Base-by-base conservation (phyloP, 169 alveolate genomes). In the Plasmodium falciparum region DNA sequence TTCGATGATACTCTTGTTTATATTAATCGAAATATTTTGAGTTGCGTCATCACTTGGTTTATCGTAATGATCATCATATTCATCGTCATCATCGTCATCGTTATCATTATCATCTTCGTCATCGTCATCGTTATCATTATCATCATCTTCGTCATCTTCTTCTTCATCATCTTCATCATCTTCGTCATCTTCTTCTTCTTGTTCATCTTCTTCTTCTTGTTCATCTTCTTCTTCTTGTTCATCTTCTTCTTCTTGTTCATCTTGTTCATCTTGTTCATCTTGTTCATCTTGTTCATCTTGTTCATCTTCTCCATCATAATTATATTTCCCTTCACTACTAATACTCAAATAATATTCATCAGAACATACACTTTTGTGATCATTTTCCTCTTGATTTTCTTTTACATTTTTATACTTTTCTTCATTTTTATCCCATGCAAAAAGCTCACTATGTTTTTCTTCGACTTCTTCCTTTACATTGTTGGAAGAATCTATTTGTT, bases 321-420 rank as follows among this genome's bases (percentile, higher is more conserved):
- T 65, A 8, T 71, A 47, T 26, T 22, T 26, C 20, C 20, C 80
- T 50, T 71, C 20, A 39, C 72, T 73, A 8, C 56, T 70, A 13
- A 73, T 33, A 26, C 86, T 73, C 29, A 73, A 58, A 73, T 52
- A 73, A 7, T 56, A 26, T 22, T 15, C 69, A 29, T 73, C 86
- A 3, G 71, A 26, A 26, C 13, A 49, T 11, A 24, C 80, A 71
- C 54, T 47, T 22, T 12, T 26, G 6, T 66, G 1, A 1, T 7
- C 56, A 13, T 66, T 20, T 66, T 33, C 52, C 3, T 66, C 22
- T 66, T 26, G 2, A n/a, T 66, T 74, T 8, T 17, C 20, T 1
- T 59, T 59, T 4, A 6, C 20, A 4, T 24, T 22, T 7, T 45
- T 29, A 13, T 20, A 29, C 33, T 47, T 65, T 73, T 26, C 61